Percentiles rank a stretch among this genome's conserved stretches.
These are phyloP conservation scores for Coccomyxa sp. DNA, from an alignment of 139 green algal genomes.

Conservation along the genomic window DNA sequence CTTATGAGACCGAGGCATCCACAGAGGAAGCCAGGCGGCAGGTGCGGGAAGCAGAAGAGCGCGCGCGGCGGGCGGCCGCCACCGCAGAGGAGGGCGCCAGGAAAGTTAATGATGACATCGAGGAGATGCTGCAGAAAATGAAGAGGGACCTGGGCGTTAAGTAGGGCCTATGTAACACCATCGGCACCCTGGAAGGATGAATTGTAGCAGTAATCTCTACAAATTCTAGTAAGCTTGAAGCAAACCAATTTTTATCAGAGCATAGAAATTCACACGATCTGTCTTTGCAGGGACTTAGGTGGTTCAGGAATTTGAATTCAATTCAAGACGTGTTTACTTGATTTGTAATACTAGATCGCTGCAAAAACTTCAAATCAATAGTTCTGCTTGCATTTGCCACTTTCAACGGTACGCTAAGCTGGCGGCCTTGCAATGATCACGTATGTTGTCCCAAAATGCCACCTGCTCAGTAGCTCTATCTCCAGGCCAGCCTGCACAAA, in stretches of 20 bases:
- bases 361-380: no score
- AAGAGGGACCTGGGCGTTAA: slow-evolving; percentile 44
- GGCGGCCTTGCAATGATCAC: slow-evolving; percentile 38
- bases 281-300: no score
- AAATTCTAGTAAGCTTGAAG: no score
- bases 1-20: neutral
- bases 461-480: slow-evolving; percentile 42
- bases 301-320: no score
- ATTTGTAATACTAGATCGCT: no score
- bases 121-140: slow-evolving; percentile 39
- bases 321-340: no score
- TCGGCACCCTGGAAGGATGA: no score
- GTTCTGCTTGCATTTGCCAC: no score
- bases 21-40: neutral
- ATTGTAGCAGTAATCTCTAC: no score
- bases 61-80: neutral
- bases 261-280: no score
- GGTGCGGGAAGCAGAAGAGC: neutral
- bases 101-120: slow-evolving; percentile 25
- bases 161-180: slow-evolving; percentile 1
- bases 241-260: no score
- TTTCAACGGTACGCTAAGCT: no score
- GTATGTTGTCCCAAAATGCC: slow-evolving; percentile 76
- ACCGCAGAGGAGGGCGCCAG: neutral
- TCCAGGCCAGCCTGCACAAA: slow-evolving; percentile 47